Base-by-base conservation (phyloP, 208 protist species). In the Crithidia fasciculata region DNA sequence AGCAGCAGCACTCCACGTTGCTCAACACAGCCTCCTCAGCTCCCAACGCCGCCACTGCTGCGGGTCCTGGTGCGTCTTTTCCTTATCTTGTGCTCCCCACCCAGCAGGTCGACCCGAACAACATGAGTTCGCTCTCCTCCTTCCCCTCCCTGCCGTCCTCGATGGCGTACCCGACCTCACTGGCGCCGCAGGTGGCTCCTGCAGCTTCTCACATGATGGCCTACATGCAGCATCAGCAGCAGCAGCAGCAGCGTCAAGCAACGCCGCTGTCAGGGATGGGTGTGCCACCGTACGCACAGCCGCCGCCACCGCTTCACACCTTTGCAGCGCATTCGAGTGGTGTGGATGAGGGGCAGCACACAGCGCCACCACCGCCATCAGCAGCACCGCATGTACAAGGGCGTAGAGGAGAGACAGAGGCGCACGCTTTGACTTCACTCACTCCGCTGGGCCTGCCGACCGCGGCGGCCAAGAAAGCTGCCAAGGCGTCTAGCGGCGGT, bases 81-180 rank as follows among this genome's bases (percentile, higher is more conserved):
- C 43, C 65, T 4, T 71, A 71, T 49, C 19, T 45, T 13, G 64
- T 65, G 40, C 36, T 57, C 13, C 47, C 62, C 4, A 57, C 44
- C 10, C 47, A 55, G 47, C 62, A 40, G 15, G 44, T 68, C 36
- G 49, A 68, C 36, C 45, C 5, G 7, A 45, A 36, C 49, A 57
- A 45, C 49, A 50, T 68, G 44, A 13, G 19, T 10, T 13, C 61
- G n/a, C 28, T 66, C 7, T 9, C 61, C 4, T 10, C 10, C 9
- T 68, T 57, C 37, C 0, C 39, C 2, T 36, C 37, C 4, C 0
- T 57, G 44, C 62, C 47, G 2, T 54, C 53, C 43, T 16, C 49
- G 13, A 3, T 49, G 9, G 12, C 59, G 43, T 13, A 52, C 39
- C 7, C 60, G 44, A 3, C 60, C 0, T 6, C 45, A 40, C 19